Conservation (phyloP, 2,329 filamentous ascomycete genomes). For the Aspergillus tubingensis region DNA sequence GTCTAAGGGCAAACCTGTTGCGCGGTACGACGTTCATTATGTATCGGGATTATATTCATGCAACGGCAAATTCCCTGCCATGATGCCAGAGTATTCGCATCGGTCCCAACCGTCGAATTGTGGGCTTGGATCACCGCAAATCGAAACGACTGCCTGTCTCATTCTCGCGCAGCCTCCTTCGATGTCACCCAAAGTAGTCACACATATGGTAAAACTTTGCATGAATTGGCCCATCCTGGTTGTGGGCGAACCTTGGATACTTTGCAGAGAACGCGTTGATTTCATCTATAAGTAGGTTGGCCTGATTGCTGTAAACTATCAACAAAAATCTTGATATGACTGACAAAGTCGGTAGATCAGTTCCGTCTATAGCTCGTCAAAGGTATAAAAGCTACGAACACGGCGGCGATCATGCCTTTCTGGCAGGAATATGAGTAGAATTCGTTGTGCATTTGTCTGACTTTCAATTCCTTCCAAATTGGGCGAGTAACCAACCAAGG, state of each 20-base stretch:
- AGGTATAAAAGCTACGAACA: not conserved
- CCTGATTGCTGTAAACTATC: not conserved
- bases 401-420: not conserved
- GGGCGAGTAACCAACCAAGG: not conserved
- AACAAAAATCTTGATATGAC: not conserved
- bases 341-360: not conserved
- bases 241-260: conserved; percentile 5
- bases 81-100: conserved; percentile 2
- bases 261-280: not conserved
- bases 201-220: conserved; percentile 1
- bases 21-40: not conserved
- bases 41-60: not conserved
- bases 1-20: not conserved
- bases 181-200: not conserved
- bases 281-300: conserved; percentile 2
- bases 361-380: not conserved
- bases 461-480: not conserved
- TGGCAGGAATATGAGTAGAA: not conserved
- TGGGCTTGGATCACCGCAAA: not conserved
- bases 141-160: not conserved
- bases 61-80: conserved; percentile 3
- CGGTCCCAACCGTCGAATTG: conserved; percentile 1
- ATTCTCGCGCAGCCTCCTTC: not conserved
- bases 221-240: not conserved
- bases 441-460: not conserved